Conservation (phyloP, 2,329 filamentous ascomycete genomes). For the Clonostachys rosea region DNA sequence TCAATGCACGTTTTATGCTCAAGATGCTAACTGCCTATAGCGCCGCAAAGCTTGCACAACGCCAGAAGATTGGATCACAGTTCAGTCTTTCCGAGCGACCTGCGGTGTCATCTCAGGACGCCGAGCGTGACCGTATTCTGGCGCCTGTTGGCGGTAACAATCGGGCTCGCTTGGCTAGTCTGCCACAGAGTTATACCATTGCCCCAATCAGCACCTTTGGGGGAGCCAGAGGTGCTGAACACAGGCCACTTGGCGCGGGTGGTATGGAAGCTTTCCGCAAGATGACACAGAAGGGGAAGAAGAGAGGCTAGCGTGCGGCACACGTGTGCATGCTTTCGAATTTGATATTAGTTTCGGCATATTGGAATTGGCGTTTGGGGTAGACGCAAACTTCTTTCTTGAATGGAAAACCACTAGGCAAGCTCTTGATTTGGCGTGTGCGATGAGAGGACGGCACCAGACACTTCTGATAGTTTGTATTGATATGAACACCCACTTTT, state of each 20-base stretch:
- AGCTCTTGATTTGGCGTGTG: no score
- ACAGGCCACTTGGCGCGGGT: slow-evolving; percentile 57
- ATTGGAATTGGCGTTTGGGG: no score
- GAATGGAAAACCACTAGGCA: no score
- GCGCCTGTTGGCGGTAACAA: slow-evolving; percentile 51
- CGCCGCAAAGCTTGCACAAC: slow-evolving; percentile 48
- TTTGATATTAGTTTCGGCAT: no score
- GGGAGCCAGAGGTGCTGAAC: slow-evolving; percentile 42
- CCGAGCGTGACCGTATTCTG: slow-evolving; percentile 54
- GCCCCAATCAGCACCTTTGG: slow-evolving; percentile 60
- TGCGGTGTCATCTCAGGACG: slow-evolving; percentile 33
- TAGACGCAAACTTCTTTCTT: no score
- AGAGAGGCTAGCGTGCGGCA: slow-evolving; percentile 16
- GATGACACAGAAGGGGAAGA: slow-evolving; percentile 62
- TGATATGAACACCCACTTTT: no score
- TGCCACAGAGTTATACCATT: slow-evolving; percentile 54
- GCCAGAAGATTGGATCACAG: slow-evolving; percentile 40
- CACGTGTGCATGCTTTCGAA: no score
- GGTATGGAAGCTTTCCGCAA: slow-evolving; percentile 61
- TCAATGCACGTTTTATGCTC: background rate
- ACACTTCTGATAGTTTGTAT: no score
- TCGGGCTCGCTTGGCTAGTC: slow-evolving; percentile 49
- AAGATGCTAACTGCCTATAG: slow-evolving; percentile 18
- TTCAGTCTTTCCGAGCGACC: slow-evolving; percentile 47
- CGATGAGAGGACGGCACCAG: no score